Conservation (phyloP, 2,329 filamentous ascomycete species). For the Aspergillus jensenii region DNA sequence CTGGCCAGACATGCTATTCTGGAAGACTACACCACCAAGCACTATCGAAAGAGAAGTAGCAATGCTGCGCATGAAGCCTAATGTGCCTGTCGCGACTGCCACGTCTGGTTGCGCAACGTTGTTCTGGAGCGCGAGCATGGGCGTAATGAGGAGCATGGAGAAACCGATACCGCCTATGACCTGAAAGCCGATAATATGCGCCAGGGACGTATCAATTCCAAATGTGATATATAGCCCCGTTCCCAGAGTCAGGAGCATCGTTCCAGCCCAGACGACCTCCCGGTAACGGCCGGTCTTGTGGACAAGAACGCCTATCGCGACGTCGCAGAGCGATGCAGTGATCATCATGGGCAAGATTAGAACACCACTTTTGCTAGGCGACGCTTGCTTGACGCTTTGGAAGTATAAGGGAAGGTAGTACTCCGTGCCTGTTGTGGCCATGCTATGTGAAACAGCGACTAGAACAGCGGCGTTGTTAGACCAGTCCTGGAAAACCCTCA, state of each 20-base stretch:
- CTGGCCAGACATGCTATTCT: neutral
- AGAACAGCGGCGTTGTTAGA: constrained; percentile 58
- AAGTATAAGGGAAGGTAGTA: constrained; percentile 77
- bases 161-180: constrained; percentile 42
- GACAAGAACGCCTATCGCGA: constrained; percentile 48
- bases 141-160: constrained; percentile 57
- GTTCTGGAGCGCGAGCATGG: constrained; percentile 58
- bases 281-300: constrained; percentile 49
- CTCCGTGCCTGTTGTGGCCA: neutral
- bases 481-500: constrained; percentile 56
- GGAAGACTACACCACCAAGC: constrained; percentile 68
- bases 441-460: constrained; percentile 49
- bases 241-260: constrained; percentile 43
- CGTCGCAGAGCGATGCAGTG: constrained; percentile 42
- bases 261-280: constrained; percentile 47
- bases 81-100: constrained; percentile 53
- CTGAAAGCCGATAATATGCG: neutral
- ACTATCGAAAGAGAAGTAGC: constrained; percentile 69
- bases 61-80: constrained; percentile 63
- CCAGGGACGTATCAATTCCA: neutral
- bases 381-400: constrained; percentile 63
- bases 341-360: constrained; percentile 62
- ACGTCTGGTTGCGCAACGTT: constrained; percentile 50
- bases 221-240: constrained; percentile 49
- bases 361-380: constrained; percentile 55